Base-by-base conservation (phyloP, 1,284 basidiomycete genomes). In the Macrocystidia cucumis region DNA sequence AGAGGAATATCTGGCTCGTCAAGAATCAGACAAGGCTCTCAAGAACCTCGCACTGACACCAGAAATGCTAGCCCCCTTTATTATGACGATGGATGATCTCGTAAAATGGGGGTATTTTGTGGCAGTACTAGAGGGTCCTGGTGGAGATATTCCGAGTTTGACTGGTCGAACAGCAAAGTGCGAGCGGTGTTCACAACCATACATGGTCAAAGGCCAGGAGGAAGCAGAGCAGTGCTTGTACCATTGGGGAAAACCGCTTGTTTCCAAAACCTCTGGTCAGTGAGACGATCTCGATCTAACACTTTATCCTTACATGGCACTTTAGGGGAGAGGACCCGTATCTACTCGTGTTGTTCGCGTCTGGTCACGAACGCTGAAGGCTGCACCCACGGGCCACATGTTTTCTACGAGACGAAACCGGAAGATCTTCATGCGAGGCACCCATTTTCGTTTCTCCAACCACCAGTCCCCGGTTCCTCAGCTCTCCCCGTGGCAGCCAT, bases 241-340 rank as follows among this genome's bases (percentile, higher is more conserved):
- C 52, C 92, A 96, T 54, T 91, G 86, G 79, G 91, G 91, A 0
- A 79, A 70, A 55, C 64, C 72, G n/a, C 70, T 69, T 47, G 65
- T 62, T 16, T 67, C 60, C 32, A 70, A 64, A 29, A 63, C 72
- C 33, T 72, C 78, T 43, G 85, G 90, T 77, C 49, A 35, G 66
- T 40, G 28, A 34, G 46, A 48, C 30, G 12, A 18, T 41, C 29
- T 37, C 44, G 3, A 43, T 35, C 22, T 41, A 12, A 38, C 49
- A 34, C 11, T 35, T 49, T 38, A 38, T 8, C 8, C 5, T 30
- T 26, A 46, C 25, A 51, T 7, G 29, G 17, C 32, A 16, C 28
- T 28, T 8, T 38, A 88, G 85, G 84, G 7, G 76, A 84, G 53
- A 75, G 68, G 51, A 55, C 70, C 26, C 72, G 79, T 18, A 50